These are phyloP conservation scores for Chytriomyces hyalinus DNA, from an alignment of 192 early-diverging fungal genomes.

Conservation along the genomic window DNA sequence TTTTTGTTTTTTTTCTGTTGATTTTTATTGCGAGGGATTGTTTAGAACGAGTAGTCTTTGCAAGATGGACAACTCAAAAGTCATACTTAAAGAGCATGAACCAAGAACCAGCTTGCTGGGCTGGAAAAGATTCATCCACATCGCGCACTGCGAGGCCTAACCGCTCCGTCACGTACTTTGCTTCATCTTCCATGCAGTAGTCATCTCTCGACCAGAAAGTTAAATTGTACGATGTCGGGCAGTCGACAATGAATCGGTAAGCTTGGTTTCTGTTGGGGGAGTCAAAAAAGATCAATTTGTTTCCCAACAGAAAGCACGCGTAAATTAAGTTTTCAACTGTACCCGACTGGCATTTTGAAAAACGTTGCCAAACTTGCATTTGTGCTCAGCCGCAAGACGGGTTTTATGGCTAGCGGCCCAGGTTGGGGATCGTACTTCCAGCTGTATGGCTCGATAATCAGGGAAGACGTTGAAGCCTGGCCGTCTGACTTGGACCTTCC, in stretches of 20 bases:
- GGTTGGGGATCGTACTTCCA: constrained; percentile 45
- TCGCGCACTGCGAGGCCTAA: constrained; percentile 50
- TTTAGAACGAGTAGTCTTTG: too few relatives aligned
- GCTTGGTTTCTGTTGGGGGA: constrained; percentile 36
- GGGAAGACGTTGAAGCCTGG: constrained; percentile 32
- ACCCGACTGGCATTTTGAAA: constrained; percentile 46
- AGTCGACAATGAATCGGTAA: constrained; percentile 52
- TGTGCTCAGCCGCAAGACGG: constrained; percentile 44
- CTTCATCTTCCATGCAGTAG: constrained; percentile 57
- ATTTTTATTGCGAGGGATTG: not conserved
- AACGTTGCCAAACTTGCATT: constrained; percentile 47
- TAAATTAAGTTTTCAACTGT: constrained; percentile 4
- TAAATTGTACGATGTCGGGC: constrained; percentile 47
- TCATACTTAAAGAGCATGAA: constrained; percentile 58
- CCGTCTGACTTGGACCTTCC: constrained; percentile 45
- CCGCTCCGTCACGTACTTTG: constrained; percentile 54
- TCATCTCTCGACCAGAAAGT: constrained; percentile 57
- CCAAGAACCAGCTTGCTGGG: constrained; percentile 55
- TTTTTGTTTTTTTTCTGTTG: not conserved
- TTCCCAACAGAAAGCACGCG: not conserved
- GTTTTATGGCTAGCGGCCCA: not conserved
- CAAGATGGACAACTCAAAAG: too few relatives aligned
- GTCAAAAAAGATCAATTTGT: not conserved
- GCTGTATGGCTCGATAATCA: constrained; percentile 53
- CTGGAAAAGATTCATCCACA: constrained; percentile 55